These are phyloP conservation scores for Trebouxia sp. DNA, from an alignment of 139 green algal genomes.

Conservation along the genomic window DNA sequence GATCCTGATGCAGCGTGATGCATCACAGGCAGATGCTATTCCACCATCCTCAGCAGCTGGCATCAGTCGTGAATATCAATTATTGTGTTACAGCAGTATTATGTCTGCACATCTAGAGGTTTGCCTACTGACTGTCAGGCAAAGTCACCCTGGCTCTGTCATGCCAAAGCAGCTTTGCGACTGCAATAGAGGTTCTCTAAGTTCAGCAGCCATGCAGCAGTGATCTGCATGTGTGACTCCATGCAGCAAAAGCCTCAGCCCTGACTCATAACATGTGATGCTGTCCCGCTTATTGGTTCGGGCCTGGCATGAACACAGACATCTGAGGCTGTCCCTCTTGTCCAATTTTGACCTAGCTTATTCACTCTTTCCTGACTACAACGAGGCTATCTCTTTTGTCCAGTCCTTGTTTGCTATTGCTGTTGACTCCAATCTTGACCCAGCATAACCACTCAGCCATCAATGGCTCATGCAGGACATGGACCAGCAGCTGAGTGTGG, in stretches of 20 bases:
- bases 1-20: not conserved
- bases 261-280: not conserved
- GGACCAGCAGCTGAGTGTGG: constrained; percentile 32
- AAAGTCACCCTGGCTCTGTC: too few relatives aligned
- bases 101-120: too few relatives aligned
- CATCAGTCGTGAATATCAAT: too few relatives aligned
- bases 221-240: not conserved
- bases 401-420: not conserved
- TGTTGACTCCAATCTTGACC: not conserved
- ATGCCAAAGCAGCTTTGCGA: too few relatives aligned
- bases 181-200: too few relatives aligned
- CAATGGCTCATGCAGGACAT: constrained; percentile 7
- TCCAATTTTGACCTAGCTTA: not conserved
- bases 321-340: not conserved
- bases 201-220: too few relatives aligned
- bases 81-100: too few relatives aligned
- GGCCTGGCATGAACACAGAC: not conserved
- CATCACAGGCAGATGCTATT: too few relatives aligned
- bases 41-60: too few relatives aligned
- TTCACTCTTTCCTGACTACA: not conserved
- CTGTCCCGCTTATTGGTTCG: not conserved
- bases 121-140: too few relatives aligned
- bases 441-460: too few relatives aligned
- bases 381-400: not conserved
- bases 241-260: not conserved